phyloP scores from a whole-genome alignment of 1,139 yeast species.

The Suhomyces bolitotheri region DNA sequence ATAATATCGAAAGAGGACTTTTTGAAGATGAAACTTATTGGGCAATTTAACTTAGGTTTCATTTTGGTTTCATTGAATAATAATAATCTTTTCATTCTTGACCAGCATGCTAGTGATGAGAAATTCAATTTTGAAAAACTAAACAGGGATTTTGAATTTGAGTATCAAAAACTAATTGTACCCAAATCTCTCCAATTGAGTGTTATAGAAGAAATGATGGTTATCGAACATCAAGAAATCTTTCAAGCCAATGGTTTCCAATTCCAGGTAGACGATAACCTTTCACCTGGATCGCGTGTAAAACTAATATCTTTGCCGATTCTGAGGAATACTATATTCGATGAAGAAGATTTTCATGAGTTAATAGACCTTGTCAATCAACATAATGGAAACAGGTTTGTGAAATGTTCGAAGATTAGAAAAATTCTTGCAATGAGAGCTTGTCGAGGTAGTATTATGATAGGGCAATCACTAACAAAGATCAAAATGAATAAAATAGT shows the following conservation, averaged over 20 bases:
- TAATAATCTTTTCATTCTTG: constrained; percentile 75
- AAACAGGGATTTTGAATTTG: constrained; percentile 52
- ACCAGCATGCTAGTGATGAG: constrained; percentile 98
- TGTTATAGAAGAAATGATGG: constrained; percentile 73
- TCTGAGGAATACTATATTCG: constrained; percentile 69
- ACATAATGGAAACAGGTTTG: constrained; percentile 31
- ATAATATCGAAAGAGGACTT: constrained; percentile 67
- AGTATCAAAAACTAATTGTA: constrained; percentile 63
- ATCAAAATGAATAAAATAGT: constrained; percentile 70
- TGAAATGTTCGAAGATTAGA: constrained; percentile 76
- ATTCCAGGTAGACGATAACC: constrained; percentile 45
- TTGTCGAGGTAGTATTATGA: constrained; percentile 90
- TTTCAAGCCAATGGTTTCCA: constrained; percentile 79
- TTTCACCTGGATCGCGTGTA: constrained; percentile 53
- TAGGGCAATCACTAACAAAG: constrained; percentile 67
- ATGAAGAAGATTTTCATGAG: constrained; percentile 70
- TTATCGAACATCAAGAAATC: constrained; percentile 55
- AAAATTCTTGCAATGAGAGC: constrained; percentile 93
- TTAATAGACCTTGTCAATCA: constrained; percentile 58
- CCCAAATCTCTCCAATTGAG: constrained; percentile 68
- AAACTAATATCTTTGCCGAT: constrained; percentile 65
- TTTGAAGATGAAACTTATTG: constrained; percentile 69
- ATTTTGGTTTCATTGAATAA: constrained; percentile 58
- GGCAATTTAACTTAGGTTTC: constrained; percentile 92
- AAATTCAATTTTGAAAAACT: constrained; percentile 82